Percentiles rank a stretch among this genome's conserved stretches.
Conservation (phyloP, 192 early-diverging fungal species). For the Rhizophagus sp. region DNA sequence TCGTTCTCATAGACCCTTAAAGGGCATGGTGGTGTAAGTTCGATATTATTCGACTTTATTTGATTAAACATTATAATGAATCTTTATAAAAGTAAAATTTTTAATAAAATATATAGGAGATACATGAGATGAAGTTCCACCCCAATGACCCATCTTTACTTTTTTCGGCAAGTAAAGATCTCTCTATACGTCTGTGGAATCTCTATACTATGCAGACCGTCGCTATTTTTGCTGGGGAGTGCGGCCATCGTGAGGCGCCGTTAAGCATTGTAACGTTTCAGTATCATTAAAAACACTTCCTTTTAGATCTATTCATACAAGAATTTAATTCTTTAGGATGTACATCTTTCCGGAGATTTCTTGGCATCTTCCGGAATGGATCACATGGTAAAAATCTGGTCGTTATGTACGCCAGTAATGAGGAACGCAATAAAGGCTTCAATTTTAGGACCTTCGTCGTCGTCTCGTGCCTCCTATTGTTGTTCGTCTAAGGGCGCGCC, state of each 20-base stretch:
- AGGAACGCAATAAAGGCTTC: constrained; percentile 7
- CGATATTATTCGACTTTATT: too few relatives aligned
- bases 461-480: background rate
- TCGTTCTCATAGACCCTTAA: background rate
- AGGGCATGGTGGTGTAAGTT: constrained; percentile 24
- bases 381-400: constrained; percentile 27
- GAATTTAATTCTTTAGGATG: constrained; percentile 10
- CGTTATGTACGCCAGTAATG: constrained; percentile 18
- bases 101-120: background rate
- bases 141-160: background rate
- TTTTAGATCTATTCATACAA: background rate
- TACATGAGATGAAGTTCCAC: constrained; percentile 27
- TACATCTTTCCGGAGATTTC: constrained; percentile 21
- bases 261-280: constrained; percentile 22
- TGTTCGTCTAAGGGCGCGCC: background rate
- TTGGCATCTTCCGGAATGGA: constrained; percentile 27
- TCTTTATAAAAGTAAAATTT: too few relatives aligned
- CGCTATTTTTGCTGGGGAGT: constrained; percentile 20
- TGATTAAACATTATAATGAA: too few relatives aligned
- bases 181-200: constrained; percentile 29
- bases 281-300: background rate
- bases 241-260: constrained; percentile 23
- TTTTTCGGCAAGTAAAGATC: constrained; percentile 27
- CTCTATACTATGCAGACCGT: background rate
- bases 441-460: too few relatives aligned